Percentiles rank a stretch among this genome's conserved stretches.
These are phyloP conservation scores for Cladosporium colombiae DNA, from an alignment of 2,329 filamentous ascomycete species.

Conservation along the genomic window DNA sequence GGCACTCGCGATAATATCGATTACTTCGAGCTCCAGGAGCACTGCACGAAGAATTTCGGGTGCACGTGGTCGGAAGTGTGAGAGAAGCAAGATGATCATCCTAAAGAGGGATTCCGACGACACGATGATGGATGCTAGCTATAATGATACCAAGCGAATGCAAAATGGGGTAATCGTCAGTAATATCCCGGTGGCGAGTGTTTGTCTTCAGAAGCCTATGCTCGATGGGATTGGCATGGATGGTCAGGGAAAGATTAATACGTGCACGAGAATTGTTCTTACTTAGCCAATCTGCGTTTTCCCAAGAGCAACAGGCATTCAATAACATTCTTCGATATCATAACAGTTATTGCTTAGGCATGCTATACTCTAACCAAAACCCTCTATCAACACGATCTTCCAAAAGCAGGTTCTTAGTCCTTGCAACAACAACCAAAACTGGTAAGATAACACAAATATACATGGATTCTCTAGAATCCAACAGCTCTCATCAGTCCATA, in stretches of 20 bases:
- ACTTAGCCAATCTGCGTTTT: too few species aligned
- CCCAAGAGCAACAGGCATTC: not conserved
- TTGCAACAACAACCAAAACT: not conserved
- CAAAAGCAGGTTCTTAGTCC: not conserved
- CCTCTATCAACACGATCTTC: not conserved
- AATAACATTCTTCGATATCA: not conserved
- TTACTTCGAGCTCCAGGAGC: constrained; percentile 11
- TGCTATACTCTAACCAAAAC: not conserved
- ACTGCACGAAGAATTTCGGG: constrained; percentile 13
- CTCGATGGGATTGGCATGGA: not conserved
- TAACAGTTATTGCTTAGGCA: not conserved
- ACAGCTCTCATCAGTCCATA: constrained; percentile 85
- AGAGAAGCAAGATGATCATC: not conserved
- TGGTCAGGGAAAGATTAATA: too few species aligned
- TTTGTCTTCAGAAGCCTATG: not conserved
- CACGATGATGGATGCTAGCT: not conserved
- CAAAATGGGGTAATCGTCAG: too few species aligned
- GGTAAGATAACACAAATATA: not conserved
- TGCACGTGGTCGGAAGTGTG: constrained; percentile 2
- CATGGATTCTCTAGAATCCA: constrained; percentile 55
- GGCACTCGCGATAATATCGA: constrained; percentile 6
- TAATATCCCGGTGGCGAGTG: not conserved
- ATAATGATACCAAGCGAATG: not conserved
- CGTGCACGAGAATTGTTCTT: too few species aligned
- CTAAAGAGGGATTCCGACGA: not conserved